phyloP scores from a whole-genome alignment of 108 stramenopile genomes.

The Stephanodiscus minutulus region DNA sequence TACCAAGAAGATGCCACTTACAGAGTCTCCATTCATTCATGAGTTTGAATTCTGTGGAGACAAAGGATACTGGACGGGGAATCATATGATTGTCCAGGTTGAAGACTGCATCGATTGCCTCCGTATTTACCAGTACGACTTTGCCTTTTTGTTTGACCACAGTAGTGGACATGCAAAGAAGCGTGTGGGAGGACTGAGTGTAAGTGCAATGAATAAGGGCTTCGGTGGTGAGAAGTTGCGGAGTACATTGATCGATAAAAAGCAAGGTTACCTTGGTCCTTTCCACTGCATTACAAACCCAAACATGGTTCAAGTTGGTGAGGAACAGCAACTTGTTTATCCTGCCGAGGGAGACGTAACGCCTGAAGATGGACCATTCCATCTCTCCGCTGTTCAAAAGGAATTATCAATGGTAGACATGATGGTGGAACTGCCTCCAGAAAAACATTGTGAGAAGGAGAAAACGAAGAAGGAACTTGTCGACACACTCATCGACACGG shows the following conservation, averaged over 20 bases:
- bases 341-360: too few species aligned
- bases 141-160: constrained; percentile 4
- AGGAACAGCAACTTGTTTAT: too few species aligned
- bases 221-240: not conserved
- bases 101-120: constrained; percentile 12
- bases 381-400: too few species aligned
- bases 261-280: not conserved
- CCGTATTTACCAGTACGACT: not conserved
- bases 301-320: not conserved
- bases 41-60: constrained; percentile 3
- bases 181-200: not conserved
- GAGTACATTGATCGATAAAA: not conserved
- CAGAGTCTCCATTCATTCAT: not conserved
- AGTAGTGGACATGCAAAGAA: constrained; percentile 11
- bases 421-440: too few species aligned
- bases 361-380: too few species aligned
- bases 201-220: not conserved
- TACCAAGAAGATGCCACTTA: not conserved
- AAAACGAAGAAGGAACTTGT: too few species aligned
- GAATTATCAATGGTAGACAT: too few species aligned
- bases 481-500: too few species aligned
- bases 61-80: constrained; percentile 19
- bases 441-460: too few species aligned
- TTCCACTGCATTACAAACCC: not conserved
- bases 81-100: constrained; percentile 7